Base-by-base conservation (phyloP, 371 early-diverging fungal species). In the Syncephalastrum contaminatum region DNA sequence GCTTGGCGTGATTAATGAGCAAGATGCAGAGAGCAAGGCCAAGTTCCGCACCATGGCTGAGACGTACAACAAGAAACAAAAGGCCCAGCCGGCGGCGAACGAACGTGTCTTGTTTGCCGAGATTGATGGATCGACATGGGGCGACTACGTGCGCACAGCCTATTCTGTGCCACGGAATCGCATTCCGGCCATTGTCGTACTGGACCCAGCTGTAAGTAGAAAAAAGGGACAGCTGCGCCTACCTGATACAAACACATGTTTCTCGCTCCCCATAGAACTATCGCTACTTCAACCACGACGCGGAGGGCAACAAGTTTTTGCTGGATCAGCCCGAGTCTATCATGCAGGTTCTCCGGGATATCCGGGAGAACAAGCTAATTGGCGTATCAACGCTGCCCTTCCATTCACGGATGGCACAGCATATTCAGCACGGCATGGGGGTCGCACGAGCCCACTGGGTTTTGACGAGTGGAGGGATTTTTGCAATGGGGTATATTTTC, bases 391-490 rank as follows among this genome's bases (percentile, higher is more conserved):
- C 56, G 8, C 21, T 61, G 22, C 53, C 66, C 6, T 43, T 58
- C 7, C 66, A 53, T 41, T 50, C 51, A 47, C 54, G 57, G 18
- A 40, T 59, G 6, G 58, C 55, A 10, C 54, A 51, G 16, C 52
- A 47, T n/a, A 12, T 66, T 25, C 61, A 52, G 15, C 39, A 50
- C 14, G 56, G 61, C 21, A 47, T 56, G 15, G 36, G 36, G 12
- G 36, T 67, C 21, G 27, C 61, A 1, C 47, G 45, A 13, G 44
- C 44, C 8, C 73, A 75, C 59, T 70, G 67, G 70, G 45, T 67
- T 1, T 21, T 74, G 4, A 68, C 66, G 10, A 42, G 64, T 10
- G 36, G 53, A 4, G 48, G 52, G 5, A 64, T 74, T 48, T 42
- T 53, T 48, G 48, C 48, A 24, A 4, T 64, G 8, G 18, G 59